Evolutionary conservation across 2,329 filamentous ascomycete genomes (phyloP), one percentile per base, ranked within the genome.

Genomic region (Fusarium sp.): DNA sequence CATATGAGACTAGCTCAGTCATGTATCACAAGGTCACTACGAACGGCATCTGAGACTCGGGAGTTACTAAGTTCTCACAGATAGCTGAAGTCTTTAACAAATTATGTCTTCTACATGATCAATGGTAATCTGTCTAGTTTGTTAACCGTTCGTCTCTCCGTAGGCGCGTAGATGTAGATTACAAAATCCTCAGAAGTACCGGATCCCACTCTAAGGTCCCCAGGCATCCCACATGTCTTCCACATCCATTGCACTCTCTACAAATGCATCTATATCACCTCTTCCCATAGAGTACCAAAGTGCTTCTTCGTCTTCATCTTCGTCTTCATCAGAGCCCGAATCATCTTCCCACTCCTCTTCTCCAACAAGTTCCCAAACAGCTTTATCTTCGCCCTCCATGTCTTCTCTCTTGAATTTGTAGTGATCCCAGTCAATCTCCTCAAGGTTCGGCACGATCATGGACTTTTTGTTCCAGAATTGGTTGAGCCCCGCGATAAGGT

Each of bases 311-410:
- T 35, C 28, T 2, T 26, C 57, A 7, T 44, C 41, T 1, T 54
- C 45, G 3, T 51, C 30, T 13, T 65, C 64, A 22, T 64, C 47
- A 13, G 47, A 45, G 10, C 28, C 64, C 9, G 67, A 70, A 7
- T 72, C 70, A 20, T 73, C 70, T 30, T 74, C 70, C 70, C 70
- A 73, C 12, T 74, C 61, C 1, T 73, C 70, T 32, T 73, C 70
- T 4, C 67, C 66, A 28, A 59, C 26, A 20, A 73, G 53, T 9
- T 32, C 41, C 70, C 70, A 73, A 8, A 73, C 53, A 26, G 61
- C 61, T 13, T 59, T 71, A 1, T 74, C 53, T 12, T 73, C 70
- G 1, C 53, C 64, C 14, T 69, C 65, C 11, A 73, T 63, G 17
- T 71, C 39, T 28, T 71, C 22, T 8, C 70, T 53, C n/a, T 65